Percentiles rank a stretch among this genome's conserved stretches.
phyloP scores from a whole-genome alignment of 2,329 filamentous ascomycete genomes.

The Dothideomycetidae sp. region DNA sequence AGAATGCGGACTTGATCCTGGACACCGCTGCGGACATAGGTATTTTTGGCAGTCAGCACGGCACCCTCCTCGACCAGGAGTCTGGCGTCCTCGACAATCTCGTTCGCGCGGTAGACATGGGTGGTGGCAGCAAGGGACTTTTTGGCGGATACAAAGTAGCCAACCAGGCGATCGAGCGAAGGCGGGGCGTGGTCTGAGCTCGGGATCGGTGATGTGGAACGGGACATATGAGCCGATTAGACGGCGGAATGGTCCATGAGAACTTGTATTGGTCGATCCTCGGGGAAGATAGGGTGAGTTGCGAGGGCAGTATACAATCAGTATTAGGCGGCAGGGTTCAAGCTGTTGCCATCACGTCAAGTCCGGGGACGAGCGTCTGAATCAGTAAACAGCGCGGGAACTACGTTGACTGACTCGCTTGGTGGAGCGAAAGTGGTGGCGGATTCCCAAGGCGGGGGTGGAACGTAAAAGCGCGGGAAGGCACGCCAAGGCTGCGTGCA shows the following conservation, averaged over 20 bases:
- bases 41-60: conserved; percentile 44
- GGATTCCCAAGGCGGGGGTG: too few relatives aligned
- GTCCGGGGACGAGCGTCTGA: background rate
- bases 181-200: conserved; percentile 28
- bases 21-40: conserved; percentile 28
- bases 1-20: conserved; percentile 31
- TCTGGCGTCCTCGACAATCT: conserved; percentile 66
- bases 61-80: conserved; percentile 64
- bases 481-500: too few relatives aligned
- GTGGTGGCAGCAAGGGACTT: conserved; percentile 71
- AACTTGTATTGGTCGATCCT: too few relatives aligned
- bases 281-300: too few relatives aligned
- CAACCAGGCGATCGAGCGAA: conserved; percentile 61
- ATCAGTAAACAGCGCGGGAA: too few relatives aligned
- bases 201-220: conserved; percentile 28
- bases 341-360: too few relatives aligned
- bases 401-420: too few relatives aligned
- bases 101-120: conserved; percentile 66
- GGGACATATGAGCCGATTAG: conserved; percentile 5
- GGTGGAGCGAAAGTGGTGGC: too few relatives aligned
- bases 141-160: conserved; percentile 75
- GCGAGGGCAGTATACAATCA: too few relatives aligned
- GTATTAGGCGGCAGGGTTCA: too few relatives aligned
- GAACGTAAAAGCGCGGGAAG: too few relatives aligned
- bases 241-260: background rate